Conservation (phyloP, 768 basidiomycete genomes). For the Tricholoma furcatifolium region DNA sequence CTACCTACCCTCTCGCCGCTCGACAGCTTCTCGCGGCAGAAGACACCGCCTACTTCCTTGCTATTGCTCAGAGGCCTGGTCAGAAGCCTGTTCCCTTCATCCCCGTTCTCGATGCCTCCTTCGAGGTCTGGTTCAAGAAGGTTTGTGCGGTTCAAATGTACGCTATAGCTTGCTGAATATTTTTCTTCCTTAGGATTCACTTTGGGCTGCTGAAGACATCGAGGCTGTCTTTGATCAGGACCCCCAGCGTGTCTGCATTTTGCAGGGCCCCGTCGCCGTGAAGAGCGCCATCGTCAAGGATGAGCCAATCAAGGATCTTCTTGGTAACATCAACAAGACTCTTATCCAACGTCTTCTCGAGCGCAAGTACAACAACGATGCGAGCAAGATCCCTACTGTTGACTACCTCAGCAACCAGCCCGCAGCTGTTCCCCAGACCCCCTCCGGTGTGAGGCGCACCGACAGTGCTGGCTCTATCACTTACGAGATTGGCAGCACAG, state of each 20-base stretch:
- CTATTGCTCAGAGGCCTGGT: constrained; percentile 91
- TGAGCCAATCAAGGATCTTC: constrained; percentile 89
- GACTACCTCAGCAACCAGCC: constrained; percentile 74
- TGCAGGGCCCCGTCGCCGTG: constrained; percentile 95
- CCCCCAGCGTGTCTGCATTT: constrained; percentile 95
- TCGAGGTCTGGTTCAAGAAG: constrained; percentile 99
- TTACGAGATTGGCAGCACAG: constrained; percentile 45
- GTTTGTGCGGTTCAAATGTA: constrained; percentile 33
- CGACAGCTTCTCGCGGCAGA: constrained; percentile 89
- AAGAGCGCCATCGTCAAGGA: constrained; percentile 87
- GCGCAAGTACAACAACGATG: constrained; percentile 75
- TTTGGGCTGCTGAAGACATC: constrained; percentile 98
- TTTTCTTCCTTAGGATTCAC: constrained; percentile 65
- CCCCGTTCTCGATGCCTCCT: constrained; percentile 87
- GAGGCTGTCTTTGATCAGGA: constrained; percentile 99
- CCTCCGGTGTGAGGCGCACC: constrained; percentile 42
- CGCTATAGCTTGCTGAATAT: background rate
- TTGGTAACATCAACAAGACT: constrained; percentile 80
- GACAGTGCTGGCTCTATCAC: constrained; percentile 43
- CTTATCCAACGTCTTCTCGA: constrained; percentile 81
- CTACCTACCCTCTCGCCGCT: constrained; percentile 76
- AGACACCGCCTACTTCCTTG: constrained; percentile 94
- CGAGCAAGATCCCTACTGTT: constrained; percentile 67
- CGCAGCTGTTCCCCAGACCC: constrained; percentile 26
- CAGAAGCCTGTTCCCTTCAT: constrained; percentile 99